phyloP scores from a whole-genome alignment of 129 eudicot species.

The Logfia minima region DNA sequence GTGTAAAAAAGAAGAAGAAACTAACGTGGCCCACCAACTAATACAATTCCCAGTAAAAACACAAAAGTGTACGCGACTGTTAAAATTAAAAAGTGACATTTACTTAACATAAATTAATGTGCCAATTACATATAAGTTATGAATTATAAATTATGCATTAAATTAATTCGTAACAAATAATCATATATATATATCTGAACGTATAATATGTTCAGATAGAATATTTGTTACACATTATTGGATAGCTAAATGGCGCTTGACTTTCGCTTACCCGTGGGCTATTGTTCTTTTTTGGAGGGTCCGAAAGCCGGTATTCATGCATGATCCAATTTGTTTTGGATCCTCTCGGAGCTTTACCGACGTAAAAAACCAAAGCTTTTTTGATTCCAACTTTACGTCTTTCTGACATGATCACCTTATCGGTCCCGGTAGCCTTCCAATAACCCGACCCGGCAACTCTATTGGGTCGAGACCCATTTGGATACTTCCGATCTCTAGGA shows the following conservation, averaged over 20 bases:
- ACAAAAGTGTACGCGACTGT: too few relatives aligned
- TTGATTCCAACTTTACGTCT: slow-evolving; percentile 82
- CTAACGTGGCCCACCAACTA: background rate
- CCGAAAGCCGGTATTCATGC: slow-evolving; percentile 86
- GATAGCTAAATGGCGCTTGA: too few relatives aligned
- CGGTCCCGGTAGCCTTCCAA: slow-evolving; percentile 98
- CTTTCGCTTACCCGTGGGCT: slow-evolving; percentile 48
- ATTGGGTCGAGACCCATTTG: slow-evolving; percentile 89
- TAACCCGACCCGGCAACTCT: slow-evolving; percentile 87
- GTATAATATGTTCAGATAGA: too few relatives aligned
- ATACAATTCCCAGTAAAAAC: too few relatives aligned
- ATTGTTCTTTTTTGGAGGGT: slow-evolving; percentile 48
- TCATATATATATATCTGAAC: too few relatives aligned
- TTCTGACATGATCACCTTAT: slow-evolving; percentile 63
- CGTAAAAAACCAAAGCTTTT: slow-evolving; percentile 81
- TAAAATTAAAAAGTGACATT: background rate
- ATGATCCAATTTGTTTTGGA: slow-evolving; percentile 94
- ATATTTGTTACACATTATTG: too few relatives aligned
- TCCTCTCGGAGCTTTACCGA: slow-evolving; percentile 90
- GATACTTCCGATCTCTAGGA: slow-evolving; percentile 90
- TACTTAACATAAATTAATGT: too few relatives aligned
- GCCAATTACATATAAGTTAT: too few relatives aligned
- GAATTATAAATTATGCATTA: too few relatives aligned
- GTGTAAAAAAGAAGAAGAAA: too few relatives aligned
- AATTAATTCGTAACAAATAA: too few relatives aligned